Conservation (phyloP, 2,329 filamentous ascomycete genomes). For the Cordyceps fumosorosea region DNA sequence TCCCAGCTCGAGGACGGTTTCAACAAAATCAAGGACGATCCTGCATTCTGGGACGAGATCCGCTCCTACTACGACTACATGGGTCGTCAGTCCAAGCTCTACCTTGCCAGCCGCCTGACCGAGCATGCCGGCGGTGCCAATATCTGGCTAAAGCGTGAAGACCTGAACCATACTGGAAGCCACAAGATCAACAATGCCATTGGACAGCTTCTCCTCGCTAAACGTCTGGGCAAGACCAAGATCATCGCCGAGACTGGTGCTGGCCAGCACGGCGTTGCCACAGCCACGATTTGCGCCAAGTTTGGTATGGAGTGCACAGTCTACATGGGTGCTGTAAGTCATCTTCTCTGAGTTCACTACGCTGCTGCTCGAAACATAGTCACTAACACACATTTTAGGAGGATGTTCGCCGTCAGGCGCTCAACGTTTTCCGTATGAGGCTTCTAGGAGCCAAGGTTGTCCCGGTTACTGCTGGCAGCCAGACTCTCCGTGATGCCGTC, state of each 20-base stretch:
- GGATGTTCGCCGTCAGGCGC: constrained; percentile 88
- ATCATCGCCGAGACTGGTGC: constrained; percentile 98
- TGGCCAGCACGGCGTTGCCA: constrained; percentile 95
- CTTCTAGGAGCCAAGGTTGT: constrained; percentile 89
- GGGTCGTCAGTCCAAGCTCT: constrained; percentile 86
- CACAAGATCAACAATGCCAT: constrained; percentile 99
- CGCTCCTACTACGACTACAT: constrained; percentile 95
- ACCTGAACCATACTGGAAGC: constrained; percentile 93
- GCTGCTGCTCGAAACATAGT: neutral
- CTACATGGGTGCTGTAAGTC: constrained; percentile 79
- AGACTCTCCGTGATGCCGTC: constrained; percentile 78
- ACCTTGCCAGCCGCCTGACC: constrained; percentile 81
- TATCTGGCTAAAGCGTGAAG: constrained; percentile 97
- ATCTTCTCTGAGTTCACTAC: neutral
- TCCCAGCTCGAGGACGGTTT: constrained; percentile 87
- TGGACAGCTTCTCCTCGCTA: constrained; percentile 83
- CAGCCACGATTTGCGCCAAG: constrained; percentile 94
- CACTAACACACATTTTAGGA: constrained; percentile 43
- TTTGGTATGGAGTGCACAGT: constrained; percentile 98
- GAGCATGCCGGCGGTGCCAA: constrained; percentile 86
- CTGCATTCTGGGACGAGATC: constrained; percentile 95
- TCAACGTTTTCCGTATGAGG: constrained; percentile 98
- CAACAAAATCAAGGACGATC: constrained; percentile 77
- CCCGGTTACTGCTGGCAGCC: constrained; percentile 83
- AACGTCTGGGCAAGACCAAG: constrained; percentile 82